Percentiles rank a stretch among this genome's conserved stretches.
These are phyloP conservation scores for Cutaneotrichosporon dermatis DNA, from an alignment of 1,284 basidiomycete species.

Conservation along the genomic window DNA sequence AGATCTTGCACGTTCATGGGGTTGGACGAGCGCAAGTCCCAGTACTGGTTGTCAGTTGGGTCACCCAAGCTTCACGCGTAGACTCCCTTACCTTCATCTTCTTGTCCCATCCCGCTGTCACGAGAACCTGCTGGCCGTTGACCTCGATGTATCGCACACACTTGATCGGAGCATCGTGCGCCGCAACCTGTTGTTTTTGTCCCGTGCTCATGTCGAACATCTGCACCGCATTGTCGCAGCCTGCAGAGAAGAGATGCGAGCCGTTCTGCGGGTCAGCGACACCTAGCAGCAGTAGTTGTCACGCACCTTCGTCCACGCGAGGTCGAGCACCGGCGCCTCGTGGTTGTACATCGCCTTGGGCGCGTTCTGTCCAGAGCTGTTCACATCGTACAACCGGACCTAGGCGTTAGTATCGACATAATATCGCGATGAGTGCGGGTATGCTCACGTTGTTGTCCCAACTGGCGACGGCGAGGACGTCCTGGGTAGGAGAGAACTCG, in stretches of 20 bases:
- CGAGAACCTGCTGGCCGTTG: conserved; percentile 54
- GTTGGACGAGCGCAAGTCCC: conserved; percentile 72
- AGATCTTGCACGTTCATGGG: conserved; percentile 74
- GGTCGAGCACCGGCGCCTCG: conserved; percentile 72
- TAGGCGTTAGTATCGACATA: conserved; percentile 17
- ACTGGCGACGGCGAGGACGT: conserved; percentile 68
- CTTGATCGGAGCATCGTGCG: conserved; percentile 77
- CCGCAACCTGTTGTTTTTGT: conserved; percentile 67
- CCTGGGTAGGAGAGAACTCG: conserved; percentile 60
- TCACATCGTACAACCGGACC: conserved; percentile 59
- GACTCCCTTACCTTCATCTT: conserved; percentile 64
- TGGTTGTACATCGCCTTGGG: conserved; percentile 80
- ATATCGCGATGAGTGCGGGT: not conserved
- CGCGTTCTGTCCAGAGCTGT: conserved; percentile 54
- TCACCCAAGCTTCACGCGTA: not conserved
- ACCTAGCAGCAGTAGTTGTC: not conserved
- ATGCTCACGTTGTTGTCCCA: conserved; percentile 70
- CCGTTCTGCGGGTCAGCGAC: conserved; percentile 56
- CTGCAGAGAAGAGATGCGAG: conserved; percentile 75
- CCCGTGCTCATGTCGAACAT: conserved; percentile 74
- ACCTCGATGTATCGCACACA: conserved; percentile 70
- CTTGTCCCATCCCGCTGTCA: conserved; percentile 89
- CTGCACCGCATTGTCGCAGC: conserved; percentile 75
- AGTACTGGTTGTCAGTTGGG: conserved; percentile 60
- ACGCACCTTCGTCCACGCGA: conserved; percentile 69